Conservation (phyloP, 2,329 filamentous ascomycete species). For the Sporothrix euskadiensis region DNA sequence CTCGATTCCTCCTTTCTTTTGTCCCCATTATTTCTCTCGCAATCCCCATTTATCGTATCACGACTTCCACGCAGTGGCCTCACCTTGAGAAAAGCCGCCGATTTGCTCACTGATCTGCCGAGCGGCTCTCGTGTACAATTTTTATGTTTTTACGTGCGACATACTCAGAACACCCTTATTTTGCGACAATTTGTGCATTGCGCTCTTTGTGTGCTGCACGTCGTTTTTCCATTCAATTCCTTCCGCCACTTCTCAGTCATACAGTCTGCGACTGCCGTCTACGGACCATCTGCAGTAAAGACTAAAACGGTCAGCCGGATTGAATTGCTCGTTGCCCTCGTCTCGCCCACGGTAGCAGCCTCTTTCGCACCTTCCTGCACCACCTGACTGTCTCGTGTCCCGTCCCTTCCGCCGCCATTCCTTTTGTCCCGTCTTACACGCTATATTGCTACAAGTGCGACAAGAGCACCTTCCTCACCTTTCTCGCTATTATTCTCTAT, state of each 20-base stretch:
- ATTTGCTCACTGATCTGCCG: conserved; percentile 18
- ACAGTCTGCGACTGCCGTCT: neutral
- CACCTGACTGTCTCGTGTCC: neutral
- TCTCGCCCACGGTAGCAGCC: neutral
- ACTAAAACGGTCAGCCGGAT: conserved; percentile 7
- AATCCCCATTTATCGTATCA: conserved; percentile 14
- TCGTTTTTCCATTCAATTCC: neutral
- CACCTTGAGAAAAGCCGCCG: conserved; percentile 22
- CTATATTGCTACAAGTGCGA: conserved; percentile 8
- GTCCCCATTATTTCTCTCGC: neutral
- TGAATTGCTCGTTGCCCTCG: neutral
- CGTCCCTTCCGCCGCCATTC: conserved; percentile 17
- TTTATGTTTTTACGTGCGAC: conserved; percentile 13
- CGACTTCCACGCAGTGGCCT: conserved; percentile 19
- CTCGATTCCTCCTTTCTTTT: neutral
- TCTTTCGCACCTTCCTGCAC: neutral
- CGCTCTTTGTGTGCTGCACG: conserved; percentile 7
- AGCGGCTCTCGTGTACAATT: neutral
- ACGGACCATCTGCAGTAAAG: neutral
- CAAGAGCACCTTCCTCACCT: neutral
- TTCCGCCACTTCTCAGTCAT: neutral
- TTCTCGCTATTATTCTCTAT: neutral
- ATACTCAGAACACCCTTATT: neutral
- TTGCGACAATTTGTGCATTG: neutral
- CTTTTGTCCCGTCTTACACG: conserved; percentile 18